Evolutionary conservation across 257 asterid species (phyloP).

Genomic region (Agastache rugosa): DNA sequence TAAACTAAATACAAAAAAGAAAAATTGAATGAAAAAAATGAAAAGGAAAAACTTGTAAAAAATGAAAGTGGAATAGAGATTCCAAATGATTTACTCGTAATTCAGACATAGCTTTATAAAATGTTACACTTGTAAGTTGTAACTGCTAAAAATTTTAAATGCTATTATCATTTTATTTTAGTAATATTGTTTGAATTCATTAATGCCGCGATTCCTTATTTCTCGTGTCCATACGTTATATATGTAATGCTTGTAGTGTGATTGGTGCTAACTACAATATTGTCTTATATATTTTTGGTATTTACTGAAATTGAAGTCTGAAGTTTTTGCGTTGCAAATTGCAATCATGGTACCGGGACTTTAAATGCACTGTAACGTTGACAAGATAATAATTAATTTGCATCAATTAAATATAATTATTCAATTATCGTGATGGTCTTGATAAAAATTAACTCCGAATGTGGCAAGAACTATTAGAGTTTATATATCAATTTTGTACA

Average conservation of each 20-base stretch:
- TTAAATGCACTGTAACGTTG: background rate
- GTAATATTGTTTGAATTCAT: background rate
- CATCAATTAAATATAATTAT: background rate
- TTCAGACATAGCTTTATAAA: background rate
- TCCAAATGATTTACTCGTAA: too few species aligned
- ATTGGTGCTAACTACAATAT: background rate
- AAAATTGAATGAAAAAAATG: too few species aligned
- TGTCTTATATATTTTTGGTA: background rate
- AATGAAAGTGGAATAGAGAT: too few species aligned
- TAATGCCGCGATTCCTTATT: background rate
- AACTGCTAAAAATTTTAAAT: too few species aligned
- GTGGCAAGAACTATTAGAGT: too few species aligned
- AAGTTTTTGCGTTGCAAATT: background rate
- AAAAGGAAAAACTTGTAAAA: too few species aligned
- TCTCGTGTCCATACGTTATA: constrained; percentile 5
- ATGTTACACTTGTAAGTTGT: too few species aligned
- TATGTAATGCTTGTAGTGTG: background rate
- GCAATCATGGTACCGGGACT: background rate
- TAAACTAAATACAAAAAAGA: too few species aligned
- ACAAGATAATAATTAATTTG: background rate
- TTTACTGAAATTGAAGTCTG: background rate
- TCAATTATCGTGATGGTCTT: background rate
- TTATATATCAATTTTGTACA: too few species aligned
- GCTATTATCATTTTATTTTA: background rate
- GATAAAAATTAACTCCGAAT: background rate